Evolutionary conservation across 129 eudicot genomes (phyloP).

Genomic region (Calendula officinalis): DNA sequence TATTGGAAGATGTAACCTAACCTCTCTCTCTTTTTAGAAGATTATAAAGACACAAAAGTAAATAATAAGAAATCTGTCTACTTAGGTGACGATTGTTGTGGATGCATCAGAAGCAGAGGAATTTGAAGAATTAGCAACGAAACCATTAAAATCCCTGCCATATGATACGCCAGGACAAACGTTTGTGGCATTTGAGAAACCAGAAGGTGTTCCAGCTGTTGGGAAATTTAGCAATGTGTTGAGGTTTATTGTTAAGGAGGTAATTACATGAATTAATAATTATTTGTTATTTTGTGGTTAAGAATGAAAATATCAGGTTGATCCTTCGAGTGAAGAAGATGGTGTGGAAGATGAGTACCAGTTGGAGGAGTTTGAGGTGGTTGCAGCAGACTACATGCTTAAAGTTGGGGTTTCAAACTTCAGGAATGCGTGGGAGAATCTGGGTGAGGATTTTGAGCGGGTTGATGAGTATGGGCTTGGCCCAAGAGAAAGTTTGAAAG

Average conservation of each 20-base stretch:
- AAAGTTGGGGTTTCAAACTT: slow-evolving; percentile 89
- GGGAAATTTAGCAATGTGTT: slow-evolving; percentile 76
- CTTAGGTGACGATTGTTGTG: slow-evolving; percentile 76
- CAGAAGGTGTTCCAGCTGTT: slow-evolving; percentile 73
- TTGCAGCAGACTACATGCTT: slow-evolving; percentile 81
- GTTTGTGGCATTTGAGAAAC: slow-evolving; percentile 83
- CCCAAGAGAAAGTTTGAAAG: slow-evolving; percentile 83
- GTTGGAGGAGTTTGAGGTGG: slow-evolving; percentile 83
- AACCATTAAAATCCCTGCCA: slow-evolving; percentile 68
- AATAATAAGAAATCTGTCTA: background rate
- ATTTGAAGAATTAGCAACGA: slow-evolving; percentile 64
- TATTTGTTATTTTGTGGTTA: too few species aligned
- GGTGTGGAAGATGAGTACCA: slow-evolving; percentile 93
- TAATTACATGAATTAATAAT: slow-evolving; percentile 2
- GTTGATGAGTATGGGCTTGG: slow-evolving; percentile 96
- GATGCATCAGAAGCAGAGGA: slow-evolving; percentile 95
- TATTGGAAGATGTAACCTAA: slow-evolving; percentile 50
- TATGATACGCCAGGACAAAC: slow-evolving; percentile 87
- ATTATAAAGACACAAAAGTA: too few species aligned
- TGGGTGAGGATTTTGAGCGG: slow-evolving; percentile 75
- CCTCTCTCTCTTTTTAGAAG: too few species aligned
- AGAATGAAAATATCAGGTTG: slow-evolving; percentile 45
- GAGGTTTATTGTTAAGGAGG: slow-evolving; percentile 86
- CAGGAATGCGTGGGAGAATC: slow-evolving; percentile 92
- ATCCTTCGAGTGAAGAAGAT: slow-evolving; percentile 83